Base-by-base conservation (phyloP, 1,139 yeast species). In the Debaryomycetaceae sp. region DNA sequence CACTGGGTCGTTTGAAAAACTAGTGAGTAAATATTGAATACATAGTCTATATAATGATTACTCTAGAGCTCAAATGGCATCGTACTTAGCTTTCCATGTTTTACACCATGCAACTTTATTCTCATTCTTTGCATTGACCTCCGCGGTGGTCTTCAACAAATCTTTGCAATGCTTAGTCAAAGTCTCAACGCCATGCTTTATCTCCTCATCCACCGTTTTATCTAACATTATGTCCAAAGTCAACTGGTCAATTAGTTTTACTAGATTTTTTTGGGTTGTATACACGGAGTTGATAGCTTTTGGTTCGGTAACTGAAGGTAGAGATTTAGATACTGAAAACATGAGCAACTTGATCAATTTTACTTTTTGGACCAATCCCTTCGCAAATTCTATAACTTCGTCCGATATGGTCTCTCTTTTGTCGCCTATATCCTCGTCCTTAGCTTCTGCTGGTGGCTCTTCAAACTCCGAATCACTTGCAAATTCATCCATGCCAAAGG, bases 271-370 rank as follows among this genome's bases (percentile, higher is more conserved):
- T 47, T 75, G 72, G 7, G 58, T 48, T 1, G 50, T 45, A 52
- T 69, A 60, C 14, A 78, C 62, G 14, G 49, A 45, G 52, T 79
- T 80, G 11, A 75, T 61, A 7, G 57, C 54, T 9, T 51, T 46
- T 0, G 74, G 75, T 4, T 65, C 54, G 1, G 71, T 63, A 0
- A 66, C 60, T 9, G 56, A 59, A 9, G 80, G 86, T 45, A 75
- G 68, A 1, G 87, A 78, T 55, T 79, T 83, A 40, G 72, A 68
- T 45, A 82, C 69, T 4, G 88, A 80, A 1, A 75, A 63, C 14
- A 83, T 60, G 22, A 85, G 61, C 6, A 83, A 59, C 55, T 77
- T 83, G 20, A 83, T 64, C 52, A 83, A 59, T 50, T 78, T 80
- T 47, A 83, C 64, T 50, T 80, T 83, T 30, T 61, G 66, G 34